phyloP scores from a whole-genome alignment of 2,329 filamentous ascomycete species.

The Endocalyx cinctus region DNA sequence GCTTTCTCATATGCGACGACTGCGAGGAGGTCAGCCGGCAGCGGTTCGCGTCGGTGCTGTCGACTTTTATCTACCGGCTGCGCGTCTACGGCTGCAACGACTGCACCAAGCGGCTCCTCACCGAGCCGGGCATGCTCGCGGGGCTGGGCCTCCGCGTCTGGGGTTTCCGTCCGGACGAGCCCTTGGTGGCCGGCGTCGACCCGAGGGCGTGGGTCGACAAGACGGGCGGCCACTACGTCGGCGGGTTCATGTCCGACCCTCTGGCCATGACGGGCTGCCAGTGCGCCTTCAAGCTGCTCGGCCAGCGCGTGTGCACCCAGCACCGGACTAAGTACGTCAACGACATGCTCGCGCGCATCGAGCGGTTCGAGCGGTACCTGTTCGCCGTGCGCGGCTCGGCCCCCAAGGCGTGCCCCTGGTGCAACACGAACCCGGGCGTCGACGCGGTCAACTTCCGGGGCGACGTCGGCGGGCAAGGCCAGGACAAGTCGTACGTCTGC shows the following conservation, averaged over 20 bases:
- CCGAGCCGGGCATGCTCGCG: background rate
- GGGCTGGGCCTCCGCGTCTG: slow-evolving; percentile 20
- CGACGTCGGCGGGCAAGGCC: slow-evolving; percentile 3
- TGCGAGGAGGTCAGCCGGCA: slow-evolving; percentile 21
- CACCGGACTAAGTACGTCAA: slow-evolving; percentile 29
- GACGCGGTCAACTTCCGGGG: slow-evolving; percentile 8
- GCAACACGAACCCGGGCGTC: slow-evolving; percentile 11
- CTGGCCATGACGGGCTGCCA: slow-evolving; percentile 31
- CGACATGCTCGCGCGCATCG: slow-evolving; percentile 16
- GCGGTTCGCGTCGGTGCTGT: slow-evolving; percentile 10
- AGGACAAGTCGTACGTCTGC: slow-evolving; percentile 26
- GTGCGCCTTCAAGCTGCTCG: slow-evolving; percentile 32
- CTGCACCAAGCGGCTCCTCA: slow-evolving; percentile 18
- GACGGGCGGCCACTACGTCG: background rate
- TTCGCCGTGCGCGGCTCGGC: slow-evolving; percentile 22
- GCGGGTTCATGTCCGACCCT: slow-evolving; percentile 2
- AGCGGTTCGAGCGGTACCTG: slow-evolving; percentile 18
- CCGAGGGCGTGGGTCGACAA: no score
- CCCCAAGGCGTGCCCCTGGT: slow-evolving; percentile 23
- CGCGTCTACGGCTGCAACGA: slow-evolving; percentile 31
- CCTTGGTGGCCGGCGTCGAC: background rate
- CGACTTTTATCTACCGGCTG: slow-evolving; percentile 14
- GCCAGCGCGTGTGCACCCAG: slow-evolving; percentile 26
- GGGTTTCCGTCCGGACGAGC: slow-evolving; percentile 13
- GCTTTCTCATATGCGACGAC: slow-evolving; percentile 13